Base-by-base conservation (phyloP, 2,329 filamentous ascomycete genomes). In the Cladosporium sp. region DNA sequence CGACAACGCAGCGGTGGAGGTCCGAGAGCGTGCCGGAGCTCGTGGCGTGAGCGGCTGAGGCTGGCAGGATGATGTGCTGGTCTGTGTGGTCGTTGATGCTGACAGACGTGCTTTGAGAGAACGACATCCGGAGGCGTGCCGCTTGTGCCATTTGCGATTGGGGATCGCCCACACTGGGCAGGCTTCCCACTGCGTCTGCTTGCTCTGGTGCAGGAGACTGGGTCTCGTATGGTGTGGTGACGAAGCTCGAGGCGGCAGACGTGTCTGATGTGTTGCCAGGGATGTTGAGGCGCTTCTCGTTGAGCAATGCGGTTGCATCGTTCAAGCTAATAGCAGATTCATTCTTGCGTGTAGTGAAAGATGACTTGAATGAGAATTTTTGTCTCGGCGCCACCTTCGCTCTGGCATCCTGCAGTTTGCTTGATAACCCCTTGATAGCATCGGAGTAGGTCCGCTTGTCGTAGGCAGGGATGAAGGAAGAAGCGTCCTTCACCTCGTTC, bases 361-460 rank as follows among this genome's bases (percentile, higher is more conserved):
- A 43, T 10, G 58, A 61, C 65, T 84, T 95, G 76, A 96, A 96
- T 50, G 86, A 81, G 71, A 96, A 96, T 56, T 89, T 89, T 9
- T 84, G 81, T 60, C 85, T 87, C 7, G 90, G 89, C 0, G 82
- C 81, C 49, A 89, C 79, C 18, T 78, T 80, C 37, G 81, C 78
- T 13, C 84, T 81, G 7, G 82, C 84, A 54, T 84, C 80, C 61
- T 87, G 84, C 19, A 96, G 77, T 63, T 87, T 89, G 53, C 92
- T 87, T 14, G 85, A 85, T 11, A 96, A 75, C 13, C 79, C 79
- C 74, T 93, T 95, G 70, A 96, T 83, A 18, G 87, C 81, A 82
- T 91, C 84, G 41, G 85, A 81, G 66, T 95, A 97, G 19, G 86
- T 85, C 61, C 88, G 83, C 68, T 93, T 89, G 64, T 97, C 93